phyloP scores from a whole-genome alignment of 2,329 filamentous ascomycete species.

The Beauveria caledonica region DNA sequence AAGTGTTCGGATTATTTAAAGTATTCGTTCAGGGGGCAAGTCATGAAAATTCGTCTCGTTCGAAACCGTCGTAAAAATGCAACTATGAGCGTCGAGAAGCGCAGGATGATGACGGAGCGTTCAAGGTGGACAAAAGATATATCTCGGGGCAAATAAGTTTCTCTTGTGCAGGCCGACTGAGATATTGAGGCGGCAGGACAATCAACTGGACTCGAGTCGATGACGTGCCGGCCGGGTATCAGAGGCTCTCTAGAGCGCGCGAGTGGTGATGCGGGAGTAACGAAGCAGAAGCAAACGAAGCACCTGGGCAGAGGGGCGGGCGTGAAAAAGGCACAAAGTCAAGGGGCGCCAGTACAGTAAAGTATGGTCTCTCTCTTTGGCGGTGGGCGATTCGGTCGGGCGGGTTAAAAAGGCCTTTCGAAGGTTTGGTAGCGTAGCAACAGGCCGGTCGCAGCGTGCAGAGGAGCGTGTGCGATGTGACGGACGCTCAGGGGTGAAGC shows the following conservation, averaged over 20 bases:
- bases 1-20: not conserved
- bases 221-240: not conserved
- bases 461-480: not conserved
- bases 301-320: not conserved
- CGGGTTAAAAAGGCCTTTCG: not conserved
- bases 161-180: not conserved
- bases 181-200: not conserved
- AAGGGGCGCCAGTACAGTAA: not conserved
- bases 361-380: not conserved
- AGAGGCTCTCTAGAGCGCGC: not conserved
- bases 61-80: constrained; percentile 6
- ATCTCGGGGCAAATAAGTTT: not conserved
- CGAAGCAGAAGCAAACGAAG: not conserved
- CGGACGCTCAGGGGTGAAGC: not conserved
- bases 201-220: not conserved
- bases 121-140: not conserved
- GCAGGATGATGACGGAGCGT: not conserved
- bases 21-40: constrained; percentile 1
- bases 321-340: not conserved
- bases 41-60: constrained; percentile 10
- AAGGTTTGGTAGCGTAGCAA: not conserved
- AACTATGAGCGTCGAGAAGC: not conserved
- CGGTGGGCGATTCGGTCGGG: not conserved
- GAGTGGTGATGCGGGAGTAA: constrained; percentile 1
- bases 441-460: not conserved